Evolutionary conservation across 805 yeast genomes (phyloP), one percentile per base, ranked within the genome.

Genomic region (Nakazawaea molendinolei): DNA sequence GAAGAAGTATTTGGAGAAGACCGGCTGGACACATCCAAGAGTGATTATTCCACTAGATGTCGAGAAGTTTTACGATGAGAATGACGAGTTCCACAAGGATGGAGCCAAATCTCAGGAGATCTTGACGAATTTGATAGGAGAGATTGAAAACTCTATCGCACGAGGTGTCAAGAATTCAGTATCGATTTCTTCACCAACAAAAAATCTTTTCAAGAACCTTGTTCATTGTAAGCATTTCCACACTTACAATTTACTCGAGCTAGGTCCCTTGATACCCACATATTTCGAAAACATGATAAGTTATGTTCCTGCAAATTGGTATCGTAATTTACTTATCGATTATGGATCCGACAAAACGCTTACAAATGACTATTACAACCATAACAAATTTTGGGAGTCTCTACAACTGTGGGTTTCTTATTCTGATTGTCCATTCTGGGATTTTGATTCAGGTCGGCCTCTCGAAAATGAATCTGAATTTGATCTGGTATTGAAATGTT

Each of bases 201-300:
- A 8, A 16, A 16, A 21, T 18, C 10, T 28, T 5, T 37, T 27
- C 24, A 6, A 27, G 8, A 17, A 31, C 27, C 33, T 33, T 33
- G 41, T 38, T 18, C 41, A 38, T 33, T 32, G 37, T 19, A 38
- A 33, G 24, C 31, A 38, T 33, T 38, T 28, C 34, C 41, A 38
- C 18, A 33, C 37, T 12, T 38, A 38, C 26, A 21, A 38, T 3
- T 47, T 63, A 27, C 55, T 60, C 1, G 70, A 70, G 35, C 36
- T 75, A 20, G 56, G 62, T 5, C 78, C 79, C 3, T 51, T 76
- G 40, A 47, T 56, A 6, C 45, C 57, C 23, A 59, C 76, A 0
- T 46, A 54, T 10, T 67, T 66, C 32, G 79, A 76, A 42, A 38
- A 38, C 16, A 23, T 33, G 14, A n/a, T 28, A 5, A 23, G 30